Evolutionary conservation across 1,139 yeast genomes (phyloP), one percentile per base, ranked within the genome.

Genomic region (Yamadazyma conglobata): DNA sequence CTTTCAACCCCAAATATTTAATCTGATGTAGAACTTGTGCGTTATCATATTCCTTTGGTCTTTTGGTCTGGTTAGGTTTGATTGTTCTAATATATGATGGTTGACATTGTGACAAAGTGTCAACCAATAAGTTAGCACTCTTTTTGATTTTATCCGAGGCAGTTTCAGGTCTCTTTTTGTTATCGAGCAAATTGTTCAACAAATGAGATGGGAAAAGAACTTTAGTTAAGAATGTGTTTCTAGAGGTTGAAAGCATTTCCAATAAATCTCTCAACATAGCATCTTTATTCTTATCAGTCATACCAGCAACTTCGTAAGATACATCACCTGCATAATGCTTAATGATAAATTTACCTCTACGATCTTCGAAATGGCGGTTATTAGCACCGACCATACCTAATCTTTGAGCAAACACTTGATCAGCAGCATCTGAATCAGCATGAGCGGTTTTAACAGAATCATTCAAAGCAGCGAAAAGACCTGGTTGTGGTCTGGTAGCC

Each of bases 261-360:
- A 88, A 70, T 48, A 91, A 64, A 60, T 91, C 97, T 55, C 87
- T 84, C 58, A 86, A 78, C 73, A 93, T 70, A 46, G 87, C 91
- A 56, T 93, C 99, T 59, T 93, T 93, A 57, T 93, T 93, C 59
- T 93, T 93, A 56, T 93, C 98, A 2, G 98, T 91, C 87, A 93
- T 89, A 11, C 89, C 86, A 19, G 70, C 67, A 34, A 89, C 81
- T 43, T 89, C 96, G 52, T 93, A 93, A 19, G 89, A 83, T 30
- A 93, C 99, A 63, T 93, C 98, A 53, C 98, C 98, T 19, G 98
- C 98, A 63, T 93, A 93, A 60, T 93, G 99, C 62, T 87, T 89
- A 51, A 93, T 79, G 40, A 93, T 68, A 46, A 93, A 93, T 55
- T 91, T 89, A 25, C 81, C 78, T 43, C 86, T 81, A 50, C 98